Conservation (phyloP, 192 early-diverging fungal genomes). For the Helicostylum pulchrum region DNA sequence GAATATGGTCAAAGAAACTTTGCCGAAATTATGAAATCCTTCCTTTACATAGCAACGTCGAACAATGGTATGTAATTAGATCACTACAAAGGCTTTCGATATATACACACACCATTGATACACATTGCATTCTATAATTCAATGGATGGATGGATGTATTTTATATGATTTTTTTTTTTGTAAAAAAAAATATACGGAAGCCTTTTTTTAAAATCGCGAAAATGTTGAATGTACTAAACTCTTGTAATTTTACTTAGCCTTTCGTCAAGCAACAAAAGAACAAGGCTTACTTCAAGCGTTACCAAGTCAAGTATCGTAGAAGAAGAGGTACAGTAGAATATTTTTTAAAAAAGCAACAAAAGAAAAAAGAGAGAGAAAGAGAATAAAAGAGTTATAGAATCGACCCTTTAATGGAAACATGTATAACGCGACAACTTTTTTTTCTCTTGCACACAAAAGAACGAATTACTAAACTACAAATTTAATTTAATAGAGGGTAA, state of each 20-base stretch:
- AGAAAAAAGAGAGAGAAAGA: too few relatives aligned
- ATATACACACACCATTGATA: background rate
- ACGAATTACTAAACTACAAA: background rate
- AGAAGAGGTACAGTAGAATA: constrained; percentile 75
- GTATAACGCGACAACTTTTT: constrained; percentile 1
- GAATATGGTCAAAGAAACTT: background rate
- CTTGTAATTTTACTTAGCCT: constrained; percentile 25
- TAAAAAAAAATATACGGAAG: background rate
- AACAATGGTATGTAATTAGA: constrained; percentile 13
- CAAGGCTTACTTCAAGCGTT: constrained; percentile 98
- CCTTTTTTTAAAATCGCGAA: constrained; percentile 5
- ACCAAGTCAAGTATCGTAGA: constrained; percentile 99
- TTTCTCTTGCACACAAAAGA: background rate
- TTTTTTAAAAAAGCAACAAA: too few relatives aligned
- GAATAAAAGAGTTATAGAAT: too few relatives aligned
- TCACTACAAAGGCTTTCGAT: background rate
- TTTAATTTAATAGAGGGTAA: constrained; percentile 79
- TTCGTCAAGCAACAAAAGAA: constrained; percentile 41
- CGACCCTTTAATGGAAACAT: too few relatives aligned
- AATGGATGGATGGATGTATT: constrained; percentile 27
- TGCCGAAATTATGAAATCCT: background rate
- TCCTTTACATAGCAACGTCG: constrained; percentile 26
- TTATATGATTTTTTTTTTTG: background rate
- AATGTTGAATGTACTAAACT: constrained; percentile 5
- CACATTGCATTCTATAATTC: background rate